Base-by-base conservation (phyloP, 164 flowering plant species). In the Chimonanthus praecox region DNA sequence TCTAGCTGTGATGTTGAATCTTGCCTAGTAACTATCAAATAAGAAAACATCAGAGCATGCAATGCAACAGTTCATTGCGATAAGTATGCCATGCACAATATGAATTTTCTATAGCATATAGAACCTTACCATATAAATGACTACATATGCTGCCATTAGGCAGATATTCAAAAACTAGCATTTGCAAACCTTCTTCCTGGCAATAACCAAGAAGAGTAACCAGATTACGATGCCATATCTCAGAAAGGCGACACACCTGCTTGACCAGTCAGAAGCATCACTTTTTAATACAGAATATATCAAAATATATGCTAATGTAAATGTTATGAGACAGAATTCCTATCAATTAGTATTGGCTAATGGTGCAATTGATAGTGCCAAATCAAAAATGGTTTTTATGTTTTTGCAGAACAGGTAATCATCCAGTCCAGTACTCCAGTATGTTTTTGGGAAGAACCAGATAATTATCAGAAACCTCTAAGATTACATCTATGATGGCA, bases 191-290 rank as follows among this genome's bases (percentile, higher is more conserved):
- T 72, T 81, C 76, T 77, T 87, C 92, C 70, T 85, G 90, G 77
- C 91, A 85, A 80, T 80, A 89, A 66, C 97, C 97, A 47, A 88
- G 78, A 71, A 89, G 90, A 61, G 75, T 76, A 47, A 87, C 94
- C 67, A 91, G 79, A 76, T 91, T 80, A 0, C 90, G 89, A 54
- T 89, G 90, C 66, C 74, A 69, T 74, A 91, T 85, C 74, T 80
- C 73, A 9, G 88, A 83, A 67, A 88, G 79, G 67, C 81, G 75
- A 13, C 51, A 64, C 49, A 85, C 93, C 96, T 89, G 86, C 73
- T 68, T 78, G 68, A 58, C 44, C 76, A 77, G 47, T 49, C 49
- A 48, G 44, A 48, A 13, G 43, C 47, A 67, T 75, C 65, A 78
- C 65, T 20, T 68, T 54, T 15, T 49, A 33, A 65, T 66, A 43